Evolutionary conservation across 2,329 filamentous ascomycete genomes (phyloP).

Genomic region (Thermochaetoides dissita): DNA sequence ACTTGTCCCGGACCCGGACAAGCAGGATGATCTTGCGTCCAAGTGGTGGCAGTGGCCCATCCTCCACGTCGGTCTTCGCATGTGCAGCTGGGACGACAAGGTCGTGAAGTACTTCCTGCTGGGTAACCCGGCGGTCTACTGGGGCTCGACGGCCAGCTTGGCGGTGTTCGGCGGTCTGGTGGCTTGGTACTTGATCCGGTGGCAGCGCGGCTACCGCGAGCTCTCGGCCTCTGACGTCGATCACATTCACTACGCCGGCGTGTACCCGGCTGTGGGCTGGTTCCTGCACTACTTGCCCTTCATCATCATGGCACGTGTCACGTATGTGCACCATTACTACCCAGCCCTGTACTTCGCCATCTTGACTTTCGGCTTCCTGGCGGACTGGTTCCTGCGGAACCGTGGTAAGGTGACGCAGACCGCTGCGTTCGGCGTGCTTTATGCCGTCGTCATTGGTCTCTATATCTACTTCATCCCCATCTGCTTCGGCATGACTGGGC

Average conservation of each 20-base stretch:
- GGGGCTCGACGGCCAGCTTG: conserved; percentile 74
- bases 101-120: conserved; percentile 98
- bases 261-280: conserved; percentile 91
- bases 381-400: conserved; percentile 67
- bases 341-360: conserved; percentile 97
- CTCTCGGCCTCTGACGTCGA: conserved; percentile 70
- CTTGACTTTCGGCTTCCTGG: conserved; percentile 70
- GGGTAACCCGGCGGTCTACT: conserved; percentile 92
- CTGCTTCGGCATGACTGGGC: conserved; percentile 88
- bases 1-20: conserved; percentile 91
- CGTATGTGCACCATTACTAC: conserved; percentile 98
- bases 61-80: conserved; percentile 84
- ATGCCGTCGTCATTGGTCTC: conserved; percentile 59
- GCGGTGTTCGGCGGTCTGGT: conserved; percentile 59
- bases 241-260: conserved; percentile 81
- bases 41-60: conserved; percentile 98
- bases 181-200: conserved; percentile 76
- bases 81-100: conserved; percentile 96
- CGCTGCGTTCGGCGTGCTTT: conserved; percentile 59
- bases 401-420: conserved; percentile 50
- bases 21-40: conserved; percentile 95
- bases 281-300: conserved; percentile 93
- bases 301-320: conserved; percentile 94
- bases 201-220: conserved; percentile 88
- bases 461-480: conserved; percentile 88